Evolutionary conservation across 306 rosid species (phyloP), one percentile per base, ranked within the genome.

Genomic region (Luffa acutangula): DNA sequence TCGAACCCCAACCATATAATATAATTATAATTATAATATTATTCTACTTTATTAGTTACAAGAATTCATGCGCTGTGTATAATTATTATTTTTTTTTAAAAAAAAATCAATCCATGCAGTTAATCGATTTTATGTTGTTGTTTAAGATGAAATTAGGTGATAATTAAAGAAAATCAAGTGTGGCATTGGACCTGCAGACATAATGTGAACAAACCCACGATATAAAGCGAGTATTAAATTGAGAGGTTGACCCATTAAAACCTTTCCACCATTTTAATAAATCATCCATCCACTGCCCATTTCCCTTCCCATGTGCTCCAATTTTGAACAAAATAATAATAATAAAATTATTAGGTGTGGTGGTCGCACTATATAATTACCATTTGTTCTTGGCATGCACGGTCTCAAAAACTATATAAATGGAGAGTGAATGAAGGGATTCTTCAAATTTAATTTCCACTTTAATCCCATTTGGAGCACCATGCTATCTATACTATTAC

Each of bases 141-240:
- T 34, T 63, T 62, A 64, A 59, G 46, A 36, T 21, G 14, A 65
- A 41, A 67, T 67, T 67, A 67, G 34, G 51, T 39, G 18, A 18
- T 8, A 41, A 18, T 37, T 37, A 41, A 67, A 65, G 48, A 65
- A 65, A 65, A 65, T 37, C 12, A 37, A 65, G 48, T 36, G 25
- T 65, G 72, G 72, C 17, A 37, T 39, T 39, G 31, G 1, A 67
- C 51, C 75, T 4, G 54, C 54, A 43, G 76, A 70, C 76, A 69
- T 69, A 70, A 70, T 70, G 39, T 70, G 76, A 70, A 70, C 76
- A 70, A 20, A 45, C 76, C 76, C 56, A 70, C 76, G 76, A 69
- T 69, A 21, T 43, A n/a, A n/a, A 69, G 18, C n/a, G 53, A 69
- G 75, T 43, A 10, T 42, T 70, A n/a, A 69, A 69, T 69, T 70